Conservation (phyloP, 768 basidiomycete genomes). For the Termitomyces sp. region DNA sequence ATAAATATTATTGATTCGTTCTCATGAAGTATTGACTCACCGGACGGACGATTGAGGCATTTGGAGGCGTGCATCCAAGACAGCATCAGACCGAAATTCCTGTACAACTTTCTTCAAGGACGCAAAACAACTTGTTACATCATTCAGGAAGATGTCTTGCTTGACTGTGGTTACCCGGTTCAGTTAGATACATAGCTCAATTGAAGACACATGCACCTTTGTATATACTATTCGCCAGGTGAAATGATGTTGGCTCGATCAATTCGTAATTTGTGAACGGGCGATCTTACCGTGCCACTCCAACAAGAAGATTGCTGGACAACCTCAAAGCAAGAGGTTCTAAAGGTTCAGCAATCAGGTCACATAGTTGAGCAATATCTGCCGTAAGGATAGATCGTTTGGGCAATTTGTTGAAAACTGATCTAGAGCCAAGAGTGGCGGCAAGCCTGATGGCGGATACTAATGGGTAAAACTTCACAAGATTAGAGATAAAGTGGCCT, state of each 20-base stretch:
- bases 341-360: slow-evolving; percentile 71
- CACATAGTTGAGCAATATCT: slow-evolving; percentile 77
- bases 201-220: slow-evolving; percentile 38
- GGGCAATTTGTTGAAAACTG: slow-evolving; percentile 79
- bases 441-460: slow-evolving; percentile 60
- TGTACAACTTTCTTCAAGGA: slow-evolving; percentile 75
- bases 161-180: slow-evolving; percentile 46
- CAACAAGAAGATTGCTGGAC: slow-evolving; percentile 86
- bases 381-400: slow-evolving; percentile 80
- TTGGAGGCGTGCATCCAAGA: slow-evolving; percentile 52
- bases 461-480: neutral
- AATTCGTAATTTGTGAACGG: neutral
- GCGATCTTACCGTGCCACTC: slow-evolving; percentile 71
- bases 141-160: slow-evolving; percentile 76
- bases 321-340: slow-evolving; percentile 85
- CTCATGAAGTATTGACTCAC: slow-evolving; percentile 30
- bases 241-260: neutral
- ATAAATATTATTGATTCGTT: neutral
- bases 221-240: slow-evolving; percentile 26
- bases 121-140: slow-evolving; percentile 73
- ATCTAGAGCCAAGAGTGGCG: slow-evolving; percentile 84
- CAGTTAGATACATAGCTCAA: neutral
- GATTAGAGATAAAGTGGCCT: neutral
- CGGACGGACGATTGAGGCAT: slow-evolving; percentile 63
- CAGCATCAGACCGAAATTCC: slow-evolving; percentile 46